Percentiles rank a stretch among this genome's conserved stretches.
These are phyloP conservation scores for Trichoderma orchidacearum DNA, from an alignment of 495 filamentous ascomycete species.

Conservation along the genomic window DNA sequence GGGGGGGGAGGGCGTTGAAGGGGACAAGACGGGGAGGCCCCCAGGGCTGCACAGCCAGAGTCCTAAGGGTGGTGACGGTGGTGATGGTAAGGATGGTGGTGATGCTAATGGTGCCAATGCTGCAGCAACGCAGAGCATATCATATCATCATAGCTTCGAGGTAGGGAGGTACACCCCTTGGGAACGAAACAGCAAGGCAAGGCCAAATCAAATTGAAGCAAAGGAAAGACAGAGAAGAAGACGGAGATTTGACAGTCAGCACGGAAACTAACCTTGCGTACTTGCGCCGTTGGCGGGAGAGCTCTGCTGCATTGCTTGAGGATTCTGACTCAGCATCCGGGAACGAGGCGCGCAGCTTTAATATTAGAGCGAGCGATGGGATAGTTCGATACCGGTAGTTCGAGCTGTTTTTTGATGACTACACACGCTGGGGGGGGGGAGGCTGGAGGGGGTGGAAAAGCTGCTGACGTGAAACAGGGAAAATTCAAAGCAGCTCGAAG, in stretches of 20 bases:
- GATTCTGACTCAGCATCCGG: constrained; percentile 1
- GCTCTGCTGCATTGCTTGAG: not conserved
- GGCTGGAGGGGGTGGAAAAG: not conserved
- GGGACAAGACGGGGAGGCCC: not conserved
- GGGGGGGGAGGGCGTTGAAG: not conserved
- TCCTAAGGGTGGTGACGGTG: not conserved
- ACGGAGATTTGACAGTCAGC: not conserved
- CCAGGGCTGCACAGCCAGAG: not conserved
- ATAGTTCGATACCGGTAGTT: not conserved
- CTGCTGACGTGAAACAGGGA: not conserved
- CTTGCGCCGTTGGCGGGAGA: not conserved
- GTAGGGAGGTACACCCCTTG: too few species aligned
- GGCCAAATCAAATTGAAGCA: not conserved
- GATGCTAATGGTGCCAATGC: not conserved
- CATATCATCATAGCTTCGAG: too few species aligned
- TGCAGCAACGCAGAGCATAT: not conserved
- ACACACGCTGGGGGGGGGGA: too few species aligned
- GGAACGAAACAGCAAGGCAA: not conserved
- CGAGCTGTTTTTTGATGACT: not conserved
- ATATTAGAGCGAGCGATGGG: not conserved
- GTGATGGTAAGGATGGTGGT: not conserved
- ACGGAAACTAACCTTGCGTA: not conserved
- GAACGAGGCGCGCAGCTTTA: not conserved
- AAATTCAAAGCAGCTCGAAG: not conserved
- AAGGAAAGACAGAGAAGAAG: not conserved